phyloP scores from a whole-genome alignment of 179 eudicot genomes.

The Sideroxylon spinosum region DNA sequence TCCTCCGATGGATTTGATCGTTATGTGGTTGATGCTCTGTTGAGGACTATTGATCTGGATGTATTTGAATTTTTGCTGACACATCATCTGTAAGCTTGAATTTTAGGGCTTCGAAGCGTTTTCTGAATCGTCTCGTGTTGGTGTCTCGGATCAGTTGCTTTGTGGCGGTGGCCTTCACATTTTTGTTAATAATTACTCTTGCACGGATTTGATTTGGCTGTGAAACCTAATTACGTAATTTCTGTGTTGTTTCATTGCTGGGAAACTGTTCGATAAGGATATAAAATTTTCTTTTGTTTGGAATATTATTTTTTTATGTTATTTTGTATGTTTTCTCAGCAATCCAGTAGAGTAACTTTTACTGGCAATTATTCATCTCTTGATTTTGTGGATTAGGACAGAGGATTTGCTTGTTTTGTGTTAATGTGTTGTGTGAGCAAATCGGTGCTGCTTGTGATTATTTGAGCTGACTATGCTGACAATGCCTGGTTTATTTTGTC shows the following conservation, averaged over 20 bases:
- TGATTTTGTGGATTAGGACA: background rate
- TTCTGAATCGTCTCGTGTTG: background rate
- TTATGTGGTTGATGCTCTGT: background rate
- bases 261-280: background rate
- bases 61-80: background rate
- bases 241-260: background rate
- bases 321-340: background rate
- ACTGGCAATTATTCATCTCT: background rate
- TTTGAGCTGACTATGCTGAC: background rate
- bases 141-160: constrained; percentile 14
- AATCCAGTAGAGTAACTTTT: background rate
- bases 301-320: background rate
- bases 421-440: background rate
- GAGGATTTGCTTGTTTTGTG: background rate
- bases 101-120: constrained; percentile 1
- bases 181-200: background rate
- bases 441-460: background rate
- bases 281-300: background rate
- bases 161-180: background rate
- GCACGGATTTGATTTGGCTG: background rate
- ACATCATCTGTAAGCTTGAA: background rate
- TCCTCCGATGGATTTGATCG: constrained; percentile 11
- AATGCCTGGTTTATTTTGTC: background rate
- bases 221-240: background rate
- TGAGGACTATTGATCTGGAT: constrained; percentile 7